phyloP scores from a whole-genome alignment of 441 rosid species.

The Raphanus hybrid region DNA sequence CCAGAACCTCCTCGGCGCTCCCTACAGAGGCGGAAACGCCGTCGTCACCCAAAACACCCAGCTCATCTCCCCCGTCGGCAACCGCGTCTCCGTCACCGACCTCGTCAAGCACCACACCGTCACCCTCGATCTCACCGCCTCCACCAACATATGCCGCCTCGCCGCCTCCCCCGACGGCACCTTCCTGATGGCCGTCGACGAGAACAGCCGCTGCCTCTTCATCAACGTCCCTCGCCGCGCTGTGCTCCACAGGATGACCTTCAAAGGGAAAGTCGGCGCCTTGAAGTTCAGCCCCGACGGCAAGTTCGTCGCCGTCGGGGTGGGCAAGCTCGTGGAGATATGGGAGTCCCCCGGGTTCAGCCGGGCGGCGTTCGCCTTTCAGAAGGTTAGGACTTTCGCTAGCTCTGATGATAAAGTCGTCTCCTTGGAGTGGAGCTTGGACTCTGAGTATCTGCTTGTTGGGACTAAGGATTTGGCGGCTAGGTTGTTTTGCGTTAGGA shows the following conservation, averaged over 20 bases:
- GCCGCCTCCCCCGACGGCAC: constrained; percentile 84
- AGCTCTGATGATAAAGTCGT: constrained; percentile 72
- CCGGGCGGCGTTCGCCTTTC: constrained; percentile 74
- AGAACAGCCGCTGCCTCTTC: constrained; percentile 76
- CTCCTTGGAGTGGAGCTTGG: constrained; percentile 80
- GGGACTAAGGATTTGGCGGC: constrained; percentile 91
- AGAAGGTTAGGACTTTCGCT: constrained; percentile 79
- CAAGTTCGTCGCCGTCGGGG: constrained; percentile 66
- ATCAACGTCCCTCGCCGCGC: constrained; percentile 76
- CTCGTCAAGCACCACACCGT: constrained; percentile 72
- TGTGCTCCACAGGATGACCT: constrained; percentile 75
- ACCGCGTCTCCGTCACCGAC: constrained; percentile 89
- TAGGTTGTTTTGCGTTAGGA: constrained; percentile 77
- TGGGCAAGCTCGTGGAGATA: constrained; percentile 60
- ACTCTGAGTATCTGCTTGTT: constrained; percentile 73
- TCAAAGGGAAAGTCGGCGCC: constrained; percentile 63
- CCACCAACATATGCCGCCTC: constrained; percentile 72
- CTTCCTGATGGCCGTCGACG: constrained; percentile 85
- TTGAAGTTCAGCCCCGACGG: constrained; percentile 81
- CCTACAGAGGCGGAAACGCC: constrained; percentile 91
- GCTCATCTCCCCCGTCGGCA: constrained; percentile 84
- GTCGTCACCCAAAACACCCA: constrained; percentile 64
- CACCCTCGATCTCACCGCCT: constrained; percentile 72
- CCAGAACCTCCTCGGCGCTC: constrained; percentile 88
- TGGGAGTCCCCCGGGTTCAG: constrained; percentile 92